A percentile compares a stretch with the other conserved stretches of the same genome.
Evolutionary conservation across 2,329 filamentous ascomycete species (phyloP).

Genomic region (Claviceps quebecensis): DNA sequence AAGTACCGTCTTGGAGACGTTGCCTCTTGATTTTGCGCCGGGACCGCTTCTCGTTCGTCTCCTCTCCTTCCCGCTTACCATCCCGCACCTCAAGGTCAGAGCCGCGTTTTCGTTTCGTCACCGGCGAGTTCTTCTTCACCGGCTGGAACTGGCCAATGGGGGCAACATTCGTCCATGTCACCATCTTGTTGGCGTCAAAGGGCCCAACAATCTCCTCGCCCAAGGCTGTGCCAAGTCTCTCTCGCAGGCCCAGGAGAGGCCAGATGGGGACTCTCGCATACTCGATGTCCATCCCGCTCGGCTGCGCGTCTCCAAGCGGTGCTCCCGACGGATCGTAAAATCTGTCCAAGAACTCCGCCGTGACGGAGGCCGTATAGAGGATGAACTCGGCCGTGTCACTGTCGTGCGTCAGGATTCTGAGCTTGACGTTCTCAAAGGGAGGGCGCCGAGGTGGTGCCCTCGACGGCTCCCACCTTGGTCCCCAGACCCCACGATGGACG

Average conservation of each 20-base stretch:
- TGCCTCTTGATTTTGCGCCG: slow-evolving; percentile 18
- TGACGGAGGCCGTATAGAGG: slow-evolving; percentile 37
- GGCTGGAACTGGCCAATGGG: slow-evolving; percentile 15
- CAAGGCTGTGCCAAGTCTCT: slow-evolving; percentile 39
- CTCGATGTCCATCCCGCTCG: slow-evolving; percentile 29
- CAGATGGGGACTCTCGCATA: slow-evolving; percentile 36
- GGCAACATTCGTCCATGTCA: slow-evolving; percentile 24
- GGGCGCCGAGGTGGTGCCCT: slow-evolving; percentile 13
- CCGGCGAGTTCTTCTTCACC: slow-evolving; percentile 5
- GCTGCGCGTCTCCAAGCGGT: slow-evolving; percentile 14
- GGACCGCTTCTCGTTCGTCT: slow-evolving; percentile 16
- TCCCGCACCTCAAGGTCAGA: slow-evolving; percentile 12
- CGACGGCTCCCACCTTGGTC: slow-evolving; percentile 14
- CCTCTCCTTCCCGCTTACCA: slow-evolving; percentile 27
- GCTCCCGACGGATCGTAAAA: slow-evolving; percentile 34
- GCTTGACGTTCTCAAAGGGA: slow-evolving; percentile 31
- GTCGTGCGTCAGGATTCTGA: slow-evolving; percentile 38
- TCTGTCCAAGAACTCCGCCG: slow-evolving; percentile 32
- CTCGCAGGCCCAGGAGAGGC: slow-evolving; percentile 40
- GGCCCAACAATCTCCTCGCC: slow-evolving; percentile 35
- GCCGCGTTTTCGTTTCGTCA: slow-evolving; percentile 20
- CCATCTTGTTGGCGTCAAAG: slow-evolving; percentile 22
- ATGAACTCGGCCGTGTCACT: slow-evolving; percentile 34
- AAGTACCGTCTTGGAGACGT: slow-evolving; percentile 17
- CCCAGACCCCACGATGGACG: slow-evolving; percentile 4